Percentiles rank a stretch among this genome's conserved stretches.
phyloP scores from a whole-genome alignment of 1,139 yeast genomes.

The Schizosaccharomyces versatilis region DNA sequence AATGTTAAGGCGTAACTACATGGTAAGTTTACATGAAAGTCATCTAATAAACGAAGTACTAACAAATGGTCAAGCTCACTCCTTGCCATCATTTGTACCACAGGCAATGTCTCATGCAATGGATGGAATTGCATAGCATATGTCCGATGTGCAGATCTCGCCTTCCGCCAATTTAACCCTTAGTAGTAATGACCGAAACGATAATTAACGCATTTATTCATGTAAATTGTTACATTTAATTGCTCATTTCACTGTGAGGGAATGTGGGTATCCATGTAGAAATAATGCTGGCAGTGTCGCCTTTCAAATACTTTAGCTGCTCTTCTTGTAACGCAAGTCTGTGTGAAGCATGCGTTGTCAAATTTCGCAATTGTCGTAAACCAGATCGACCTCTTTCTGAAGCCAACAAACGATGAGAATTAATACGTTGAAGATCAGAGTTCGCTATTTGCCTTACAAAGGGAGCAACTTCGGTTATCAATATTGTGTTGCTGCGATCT shows the following conservation, averaged over 20 bases:
- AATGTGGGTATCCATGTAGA: background rate
- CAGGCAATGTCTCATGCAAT: slow-evolving; percentile 1
- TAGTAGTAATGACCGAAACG: background rate
- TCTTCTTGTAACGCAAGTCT: background rate
- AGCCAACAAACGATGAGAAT: background rate
- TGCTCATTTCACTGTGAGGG: too few species aligned
- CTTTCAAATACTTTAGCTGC: background rate
- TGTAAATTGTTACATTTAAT: background rate
- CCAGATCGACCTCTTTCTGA: background rate
- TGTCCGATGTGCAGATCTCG: slow-evolving; percentile 2
- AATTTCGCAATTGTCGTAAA: background rate
- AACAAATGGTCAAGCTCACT: slow-evolving; percentile 2
- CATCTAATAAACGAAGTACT: background rate
- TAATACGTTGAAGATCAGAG: background rate
- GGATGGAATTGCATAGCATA: slow-evolving; percentile 4
- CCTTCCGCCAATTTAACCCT: background rate
- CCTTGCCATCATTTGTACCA: slow-evolving; percentile 6
- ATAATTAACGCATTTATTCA: background rate
- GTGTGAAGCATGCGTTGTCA: background rate
- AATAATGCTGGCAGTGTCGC: background rate
- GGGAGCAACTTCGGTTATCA: slow-evolving; percentile 1
- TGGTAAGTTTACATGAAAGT: background rate
- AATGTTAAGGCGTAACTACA: slow-evolving; percentile 3
- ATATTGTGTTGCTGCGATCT: background rate
- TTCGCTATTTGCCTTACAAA: slow-evolving; percentile 3